Conservation (phyloP, 2,329 filamentous ascomycete species). For the Aphanocladium album region DNA sequence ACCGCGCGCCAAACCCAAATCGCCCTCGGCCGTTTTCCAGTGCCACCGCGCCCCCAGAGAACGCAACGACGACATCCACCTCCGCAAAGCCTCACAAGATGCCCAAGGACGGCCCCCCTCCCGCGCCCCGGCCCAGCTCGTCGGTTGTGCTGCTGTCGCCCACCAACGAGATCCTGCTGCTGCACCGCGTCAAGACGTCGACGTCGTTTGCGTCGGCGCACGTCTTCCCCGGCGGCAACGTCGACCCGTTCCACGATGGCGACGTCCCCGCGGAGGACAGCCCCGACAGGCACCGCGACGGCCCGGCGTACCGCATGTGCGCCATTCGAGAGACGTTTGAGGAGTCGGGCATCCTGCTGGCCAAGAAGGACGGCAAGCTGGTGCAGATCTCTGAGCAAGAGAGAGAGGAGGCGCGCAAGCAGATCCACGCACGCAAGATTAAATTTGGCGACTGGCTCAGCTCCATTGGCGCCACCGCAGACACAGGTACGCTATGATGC, state of each 20-base stretch:
- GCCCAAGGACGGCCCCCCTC: constrained; percentile 20
- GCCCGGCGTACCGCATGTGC: constrained; percentile 68
- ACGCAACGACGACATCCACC: background rate
- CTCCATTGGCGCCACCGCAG: constrained; percentile 53
- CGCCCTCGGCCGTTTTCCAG: background rate
- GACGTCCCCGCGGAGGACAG: constrained; percentile 40
- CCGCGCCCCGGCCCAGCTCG: constrained; percentile 58
- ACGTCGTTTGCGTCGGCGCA: constrained; percentile 85
- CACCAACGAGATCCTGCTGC: constrained; percentile 77
- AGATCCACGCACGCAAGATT: constrained; percentile 61
- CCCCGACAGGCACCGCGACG: constrained; percentile 61
- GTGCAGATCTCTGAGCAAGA: constrained; percentile 56
- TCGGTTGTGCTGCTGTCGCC: constrained; percentile 84
- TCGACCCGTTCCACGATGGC: constrained; percentile 74
- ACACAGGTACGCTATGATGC: constrained; percentile 50
- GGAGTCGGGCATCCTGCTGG: constrained; percentile 84
- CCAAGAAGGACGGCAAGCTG: constrained; percentile 48
- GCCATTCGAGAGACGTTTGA: constrained; percentile 92
- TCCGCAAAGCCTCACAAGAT: background rate
- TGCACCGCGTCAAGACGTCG: constrained; percentile 79
- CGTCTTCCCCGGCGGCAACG: constrained; percentile 89
- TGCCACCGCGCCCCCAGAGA: background rate
- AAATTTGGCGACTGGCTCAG: constrained; percentile 63
- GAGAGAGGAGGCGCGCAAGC: constrained; percentile 60
- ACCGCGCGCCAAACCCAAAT: background rate